Evolutionary conservation across 1,139 yeast species (phyloP), one percentile per base, ranked within the genome.

Genomic region (Geotrichum reessii): DNA sequence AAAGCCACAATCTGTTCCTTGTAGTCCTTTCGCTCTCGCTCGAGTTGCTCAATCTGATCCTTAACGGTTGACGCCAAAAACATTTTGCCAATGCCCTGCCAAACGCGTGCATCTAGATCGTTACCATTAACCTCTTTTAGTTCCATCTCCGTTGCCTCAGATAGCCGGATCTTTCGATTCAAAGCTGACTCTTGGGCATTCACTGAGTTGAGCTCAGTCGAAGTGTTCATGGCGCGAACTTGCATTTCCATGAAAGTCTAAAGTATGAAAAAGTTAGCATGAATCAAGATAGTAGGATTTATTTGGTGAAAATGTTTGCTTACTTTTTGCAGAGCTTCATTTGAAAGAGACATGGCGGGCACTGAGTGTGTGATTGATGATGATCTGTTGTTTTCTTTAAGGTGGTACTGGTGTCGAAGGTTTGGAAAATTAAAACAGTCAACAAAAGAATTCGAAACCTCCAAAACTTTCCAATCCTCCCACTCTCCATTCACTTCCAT

Each of bases 51-150:
- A 57, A 81, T 71, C 70, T 88, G 87, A 2, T 75, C 72, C 11
- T 71, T 66, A 2, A 76, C 77, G 25, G 79, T 75, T 37, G 73
- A 73, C 22, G 65, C 59, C 58, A 72, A 55, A 59, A 74, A 74
- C 62, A 90, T 82, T 73, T 87, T 87, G 24, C 97, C 97, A 33
- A 89, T 81, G 1, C 96, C 90, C 69, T 88, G 84, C 95, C 96
- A 91, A 4, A 91, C 92, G 1, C 71, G 69, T 22, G 82, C 71
- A 4, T 66, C 68, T 22, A 72, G 71, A 4, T 69, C 67, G 19
- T 62, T 80, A 42, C 74, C 73, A 27, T 46, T 52, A 25, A 72
- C 70, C 56, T 82, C 78, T 50, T 75, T 76, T 60, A 89, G 75
- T 63, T 85, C 85, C 50, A 76, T 67, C 40, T 78, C 74, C 9